Percentiles rank a stretch among this genome's conserved stretches.
These are phyloP conservation scores for Aspergillus sparsus DNA, from an alignment of 495 filamentous ascomycete genomes.

Conservation along the genomic window DNA sequence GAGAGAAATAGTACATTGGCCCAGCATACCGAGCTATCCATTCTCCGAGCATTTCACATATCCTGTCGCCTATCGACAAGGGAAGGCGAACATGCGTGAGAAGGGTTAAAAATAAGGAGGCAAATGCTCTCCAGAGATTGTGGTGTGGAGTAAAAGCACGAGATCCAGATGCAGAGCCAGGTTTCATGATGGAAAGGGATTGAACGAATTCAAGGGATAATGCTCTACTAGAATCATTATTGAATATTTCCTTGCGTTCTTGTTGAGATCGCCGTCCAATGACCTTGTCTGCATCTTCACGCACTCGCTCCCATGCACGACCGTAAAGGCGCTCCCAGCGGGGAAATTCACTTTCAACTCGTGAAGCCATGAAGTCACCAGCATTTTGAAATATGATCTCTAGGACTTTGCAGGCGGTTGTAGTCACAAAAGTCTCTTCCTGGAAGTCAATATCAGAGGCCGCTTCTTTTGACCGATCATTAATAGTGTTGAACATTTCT, in stretches of 20 bases:
- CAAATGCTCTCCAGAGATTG: conserved; percentile 38
- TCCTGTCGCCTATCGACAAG: conserved; percentile 38
- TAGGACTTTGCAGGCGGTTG: conserved; percentile 66
- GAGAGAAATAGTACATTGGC: conserved; percentile 35
- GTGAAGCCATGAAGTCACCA: conserved; percentile 75
- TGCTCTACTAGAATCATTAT: not conserved
- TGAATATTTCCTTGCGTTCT: not conserved
- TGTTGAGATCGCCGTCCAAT: conserved; percentile 34
- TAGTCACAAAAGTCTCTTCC: conserved; percentile 70
- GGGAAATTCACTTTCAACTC: conserved; percentile 71
- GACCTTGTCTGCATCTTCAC: conserved; percentile 37
- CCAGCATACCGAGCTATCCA: conserved; percentile 46
- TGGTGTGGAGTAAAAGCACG: conserved; percentile 45
- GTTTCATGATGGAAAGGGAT: conserved; percentile 29
- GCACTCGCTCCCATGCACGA: conserved; percentile 42
- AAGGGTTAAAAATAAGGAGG: conserved; percentile 43
- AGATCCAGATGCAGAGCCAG: conserved; percentile 23
- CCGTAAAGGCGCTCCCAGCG: conserved; percentile 50
- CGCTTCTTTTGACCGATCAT: conserved; percentile 7
- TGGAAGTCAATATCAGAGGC: conserved; percentile 48
- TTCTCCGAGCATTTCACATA: conserved; percentile 40
- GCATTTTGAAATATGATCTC: conserved; percentile 58
- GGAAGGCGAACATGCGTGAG: conserved; percentile 44
- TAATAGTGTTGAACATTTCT: conserved; percentile 16
- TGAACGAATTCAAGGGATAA: conserved; percentile 11